Conservation (phyloP, 2,329 filamentous ascomycete genomes). For the Penicillium sp. region DNA sequence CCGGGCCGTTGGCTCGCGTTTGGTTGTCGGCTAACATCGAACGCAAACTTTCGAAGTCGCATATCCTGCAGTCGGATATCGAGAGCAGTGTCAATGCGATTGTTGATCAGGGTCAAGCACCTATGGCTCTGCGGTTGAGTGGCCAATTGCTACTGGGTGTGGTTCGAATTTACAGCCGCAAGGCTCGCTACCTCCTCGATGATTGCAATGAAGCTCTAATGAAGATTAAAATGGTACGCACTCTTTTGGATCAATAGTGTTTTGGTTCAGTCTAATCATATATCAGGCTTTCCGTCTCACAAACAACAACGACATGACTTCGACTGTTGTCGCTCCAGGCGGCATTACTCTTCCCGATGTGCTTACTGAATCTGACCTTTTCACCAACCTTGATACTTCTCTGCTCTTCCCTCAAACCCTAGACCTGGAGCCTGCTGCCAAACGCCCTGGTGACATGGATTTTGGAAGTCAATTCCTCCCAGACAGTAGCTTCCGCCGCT, state of each 20-base stretch:
- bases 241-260: not conserved
- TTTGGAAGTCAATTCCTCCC: conserved; percentile 78
- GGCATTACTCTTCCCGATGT: conserved; percentile 86
- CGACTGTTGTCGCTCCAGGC: conserved; percentile 74
- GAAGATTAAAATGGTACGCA: conserved; percentile 93
- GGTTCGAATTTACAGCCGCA: conserved; percentile 94
- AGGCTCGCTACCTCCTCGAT: conserved; percentile 91
- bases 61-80: conserved; percentile 91
- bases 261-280: conserved; percentile 4
- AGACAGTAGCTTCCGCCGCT: conserved; percentile 53
- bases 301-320: conserved; percentile 93
- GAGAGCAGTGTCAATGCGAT: conserved; percentile 94
- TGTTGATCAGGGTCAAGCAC: conserved; percentile 86
- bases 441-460: conserved; percentile 44
- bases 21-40: conserved; percentile 98
- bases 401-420: conserved; percentile 76
- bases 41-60: conserved; percentile 96
- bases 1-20: conserved; percentile 91
- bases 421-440: conserved; percentile 35
- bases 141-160: conserved; percentile 93
- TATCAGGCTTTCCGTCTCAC: conserved; percentile 86
- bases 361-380: conserved; percentile 88
- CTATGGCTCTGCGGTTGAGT: conserved; percentile 89
- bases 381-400: conserved; percentile 78
- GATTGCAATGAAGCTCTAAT: conserved; percentile 96